These are phyloP conservation scores for Eimeria sp. DNA, from an alignment of 169 alveolate species.

Conservation along the genomic window DNA sequence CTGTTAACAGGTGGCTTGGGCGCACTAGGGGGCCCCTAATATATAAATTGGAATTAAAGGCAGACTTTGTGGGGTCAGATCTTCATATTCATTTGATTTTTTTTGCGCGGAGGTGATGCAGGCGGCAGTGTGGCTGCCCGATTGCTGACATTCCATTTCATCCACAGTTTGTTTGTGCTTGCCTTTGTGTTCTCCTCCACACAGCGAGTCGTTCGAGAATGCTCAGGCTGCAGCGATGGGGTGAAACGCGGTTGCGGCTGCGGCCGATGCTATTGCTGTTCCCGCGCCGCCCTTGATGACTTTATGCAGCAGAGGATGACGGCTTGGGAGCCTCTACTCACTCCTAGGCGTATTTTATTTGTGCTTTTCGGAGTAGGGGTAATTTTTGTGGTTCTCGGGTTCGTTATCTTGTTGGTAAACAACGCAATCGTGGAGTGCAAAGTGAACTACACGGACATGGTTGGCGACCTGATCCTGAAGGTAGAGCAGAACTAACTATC, in stretches of 20 bases:
- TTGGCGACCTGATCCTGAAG: constrained; percentile 55
- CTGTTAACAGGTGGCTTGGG: background rate
- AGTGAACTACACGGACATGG: constrained; percentile 72
- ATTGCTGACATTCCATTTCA: background rate
- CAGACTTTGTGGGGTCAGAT: background rate
- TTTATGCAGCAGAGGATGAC: constrained; percentile 91
- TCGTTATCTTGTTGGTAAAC: constrained; percentile 78
- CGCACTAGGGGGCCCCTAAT: background rate
- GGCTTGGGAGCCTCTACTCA: constrained; percentile 97
- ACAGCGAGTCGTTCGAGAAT: constrained; percentile 15
- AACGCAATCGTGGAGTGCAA: constrained; percentile 69
- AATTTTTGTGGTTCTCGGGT: constrained; percentile 86
- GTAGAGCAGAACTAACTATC: constrained; percentile 8
- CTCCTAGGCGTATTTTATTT: constrained; percentile 90
- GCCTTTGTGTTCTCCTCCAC: background rate
- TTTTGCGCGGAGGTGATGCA: background rate
- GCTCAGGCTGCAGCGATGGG: constrained; percentile 69
- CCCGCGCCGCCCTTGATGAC: constrained; percentile 61
- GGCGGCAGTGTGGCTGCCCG: background rate
- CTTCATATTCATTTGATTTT: background rate
- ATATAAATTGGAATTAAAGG: background rate
- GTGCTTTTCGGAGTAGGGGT: constrained; percentile 88
- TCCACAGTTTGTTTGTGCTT: background rate
- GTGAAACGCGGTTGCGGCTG: constrained; percentile 61
- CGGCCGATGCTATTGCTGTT: constrained; percentile 73